Evolutionary conservation across 1,139 yeast species (phyloP).

Genomic region (Magnusiomyces magnusii): DNA sequence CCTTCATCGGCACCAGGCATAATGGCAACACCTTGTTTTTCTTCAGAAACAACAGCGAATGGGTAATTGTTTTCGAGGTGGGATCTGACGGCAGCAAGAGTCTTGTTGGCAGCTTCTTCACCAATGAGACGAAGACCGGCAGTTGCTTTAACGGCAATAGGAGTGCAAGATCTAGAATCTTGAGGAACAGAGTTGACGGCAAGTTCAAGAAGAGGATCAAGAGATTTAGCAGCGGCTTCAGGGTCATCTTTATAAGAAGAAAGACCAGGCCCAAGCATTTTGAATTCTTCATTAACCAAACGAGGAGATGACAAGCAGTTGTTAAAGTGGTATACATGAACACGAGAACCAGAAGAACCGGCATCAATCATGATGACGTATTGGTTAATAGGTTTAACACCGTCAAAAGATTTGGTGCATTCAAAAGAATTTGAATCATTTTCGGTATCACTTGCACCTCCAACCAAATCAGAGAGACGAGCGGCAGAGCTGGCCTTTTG

Average conservation of each 20-base stretch:
- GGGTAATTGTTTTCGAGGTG: constrained; percentile 71
- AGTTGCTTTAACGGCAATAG: constrained; percentile 89
- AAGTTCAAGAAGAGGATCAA: constrained; percentile 65
- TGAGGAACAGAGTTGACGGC: constrained; percentile 69
- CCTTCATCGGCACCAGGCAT: constrained; percentile 95
- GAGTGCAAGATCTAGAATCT: constrained; percentile 63
- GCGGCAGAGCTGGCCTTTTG: constrained; percentile 1
- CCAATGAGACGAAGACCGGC: constrained; percentile 87
- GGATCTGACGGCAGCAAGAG: constrained; percentile 58
- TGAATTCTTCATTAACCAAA: constrained; percentile 61
- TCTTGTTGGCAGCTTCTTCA: constrained; percentile 54
- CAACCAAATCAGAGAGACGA: not conserved
- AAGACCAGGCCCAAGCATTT: constrained; percentile 82
- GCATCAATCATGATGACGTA: constrained; percentile 89
- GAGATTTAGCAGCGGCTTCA: constrained; percentile 69
- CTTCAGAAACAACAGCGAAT: constrained; percentile 59
- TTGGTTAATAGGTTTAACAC: constrained; percentile 36
- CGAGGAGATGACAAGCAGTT: constrained; percentile 69
- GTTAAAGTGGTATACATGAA: constrained; percentile 80
- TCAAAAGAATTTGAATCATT: constrained; percentile 15
- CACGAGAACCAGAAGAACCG: constrained; percentile 92
- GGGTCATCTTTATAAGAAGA: constrained; percentile 77
- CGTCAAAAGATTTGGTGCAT: constrained; percentile 33
- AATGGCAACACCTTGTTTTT: constrained; percentile 71
- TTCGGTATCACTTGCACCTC: not conserved